A percentile compares a stretch with the other conserved stretches of the same genome.
Evolutionary conservation across 1,284 basidiomycete species (phyloP).

Genomic region (Mycena sp.): DNA sequence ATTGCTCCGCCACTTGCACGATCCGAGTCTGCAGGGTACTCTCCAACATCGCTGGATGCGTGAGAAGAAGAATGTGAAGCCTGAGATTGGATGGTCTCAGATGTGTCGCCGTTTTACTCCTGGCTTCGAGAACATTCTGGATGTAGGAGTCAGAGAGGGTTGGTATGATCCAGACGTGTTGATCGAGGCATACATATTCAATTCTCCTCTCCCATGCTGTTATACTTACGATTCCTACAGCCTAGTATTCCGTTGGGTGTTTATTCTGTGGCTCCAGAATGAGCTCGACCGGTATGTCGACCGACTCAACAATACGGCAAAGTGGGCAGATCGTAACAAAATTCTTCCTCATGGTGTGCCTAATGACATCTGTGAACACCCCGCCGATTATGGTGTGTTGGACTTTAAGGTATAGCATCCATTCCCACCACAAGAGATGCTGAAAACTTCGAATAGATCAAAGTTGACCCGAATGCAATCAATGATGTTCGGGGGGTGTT

Average conservation of each 20-base stretch:
- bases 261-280: too few species aligned
- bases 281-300: too few species aligned
- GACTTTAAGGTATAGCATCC: conserved; percentile 14
- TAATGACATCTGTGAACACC: not conserved
- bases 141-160: conserved; percentile 39
- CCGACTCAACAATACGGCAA: too few species aligned
- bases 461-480: not conserved
- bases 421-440: too few species aligned
- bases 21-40: conserved; percentile 38
- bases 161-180: conserved; percentile 41
- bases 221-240: too few species aligned
- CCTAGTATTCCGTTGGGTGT: too few species aligned
- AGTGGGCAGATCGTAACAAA: too few species aligned
- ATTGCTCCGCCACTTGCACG: conserved; percentile 34
- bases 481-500: not conserved
- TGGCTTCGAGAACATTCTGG: conserved; percentile 41
- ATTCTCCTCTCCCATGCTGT: too few species aligned
- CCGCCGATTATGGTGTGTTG: not conserved
- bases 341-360: conserved; percentile 31
- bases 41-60: conserved; percentile 43
- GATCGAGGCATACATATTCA: conserved; percentile 43
- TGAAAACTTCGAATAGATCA: not conserved
- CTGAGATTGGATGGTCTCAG: conserved; percentile 39
- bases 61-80: conserved; percentile 39
- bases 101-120: conserved; percentile 34